Conservation (phyloP, 495 filamentous ascomycete species). For the Trichocladium uniseriatum region DNA sequence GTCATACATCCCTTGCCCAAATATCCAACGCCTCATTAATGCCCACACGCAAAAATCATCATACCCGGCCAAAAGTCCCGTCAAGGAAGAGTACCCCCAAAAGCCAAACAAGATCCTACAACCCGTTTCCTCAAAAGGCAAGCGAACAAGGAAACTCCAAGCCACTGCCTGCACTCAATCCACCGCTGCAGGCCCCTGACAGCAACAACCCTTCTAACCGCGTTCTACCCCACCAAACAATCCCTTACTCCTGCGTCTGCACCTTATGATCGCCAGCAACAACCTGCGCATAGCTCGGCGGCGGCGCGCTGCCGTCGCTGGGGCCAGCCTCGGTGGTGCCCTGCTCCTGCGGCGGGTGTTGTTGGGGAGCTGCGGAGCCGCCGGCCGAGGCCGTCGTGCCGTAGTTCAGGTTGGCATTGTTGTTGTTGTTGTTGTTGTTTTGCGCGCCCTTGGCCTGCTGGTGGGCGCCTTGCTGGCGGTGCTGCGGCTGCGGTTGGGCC, state of each 20-base stretch:
- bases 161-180: too few relatives aligned
- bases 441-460: slow-evolving; percentile 21
- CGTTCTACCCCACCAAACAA: too few relatives aligned
- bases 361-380: background rate
- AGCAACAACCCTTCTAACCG: too few relatives aligned
- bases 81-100: too few relatives aligned
- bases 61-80: too few relatives aligned
- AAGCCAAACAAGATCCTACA: background rate
- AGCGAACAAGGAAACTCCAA: too few relatives aligned
- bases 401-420: slow-evolving; percentile 22
- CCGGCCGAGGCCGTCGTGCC: slow-evolving; percentile 25
- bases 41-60: background rate
- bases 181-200: too few relatives aligned
- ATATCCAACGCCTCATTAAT: background rate
- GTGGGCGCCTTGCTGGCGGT: slow-evolving; percentile 14
- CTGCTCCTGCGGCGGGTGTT: slow-evolving; percentile 23
- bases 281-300: slow-evolving; percentile 78
- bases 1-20: background rate
- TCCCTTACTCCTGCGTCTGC: slow-evolving; percentile 63
- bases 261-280: slow-evolving; percentile 84
- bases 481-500: slow-evolving; percentile 8
- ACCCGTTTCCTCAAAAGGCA: background rate
- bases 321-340: slow-evolving; percentile 26
- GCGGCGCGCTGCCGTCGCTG: slow-evolving; percentile 30
- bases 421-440: slow-evolving; percentile 12